Evolutionary conservation across 2,329 filamentous ascomycete species (phyloP), one percentile per base, ranked within the genome.

Genomic region (Xylariales sp.): DNA sequence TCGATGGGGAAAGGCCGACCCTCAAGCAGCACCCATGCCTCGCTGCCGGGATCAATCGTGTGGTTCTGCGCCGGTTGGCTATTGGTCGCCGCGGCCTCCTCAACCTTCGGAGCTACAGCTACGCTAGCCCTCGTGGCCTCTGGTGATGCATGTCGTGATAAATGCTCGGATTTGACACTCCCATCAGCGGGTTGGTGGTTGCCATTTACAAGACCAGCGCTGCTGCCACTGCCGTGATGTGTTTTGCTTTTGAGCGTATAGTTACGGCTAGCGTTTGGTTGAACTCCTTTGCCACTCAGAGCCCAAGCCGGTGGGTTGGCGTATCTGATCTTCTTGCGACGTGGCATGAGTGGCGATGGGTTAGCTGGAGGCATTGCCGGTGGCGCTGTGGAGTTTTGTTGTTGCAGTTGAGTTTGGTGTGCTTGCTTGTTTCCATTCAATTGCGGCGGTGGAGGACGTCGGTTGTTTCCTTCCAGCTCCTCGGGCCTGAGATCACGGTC

Each of bases 1-100:
- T 85, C 81, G 80, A 81, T 84, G 1, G 71, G 66, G 34, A 56
- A 59, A 27, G 46, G 52, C 17, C 45, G 53, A 14, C 54, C 52
- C 13, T 49, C 48, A 33, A 53, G 55, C 8, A 47, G 43, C 21
- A 37, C 43, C 35, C 35, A 38, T 6, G 35, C 35, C 15, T 16
- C n/a, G 19, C 31, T 38, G 12, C 28, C 28, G 13, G 27, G 28
- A 7, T 28, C 27, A 14, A 38, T 38, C 12, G n/a, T 19, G 12
- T 19, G 15, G 12, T 37, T 15, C n/a, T n/a, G n/a, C n/a, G n/a
- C n/a, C n/a, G n/a, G n/a, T n/a, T n/a, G n/a, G n/a, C n/a, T n/a
- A n/a, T n/a, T n/a, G n/a, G n/a, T n/a, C 11, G 28, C 28, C 23
- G n/a, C 23, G 23, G 23, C 23, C 6, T 54, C 52, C 12, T 51